Conservation (phyloP, 176 grass and related monocot species). For the Phoenix dactylifera region DNA sequence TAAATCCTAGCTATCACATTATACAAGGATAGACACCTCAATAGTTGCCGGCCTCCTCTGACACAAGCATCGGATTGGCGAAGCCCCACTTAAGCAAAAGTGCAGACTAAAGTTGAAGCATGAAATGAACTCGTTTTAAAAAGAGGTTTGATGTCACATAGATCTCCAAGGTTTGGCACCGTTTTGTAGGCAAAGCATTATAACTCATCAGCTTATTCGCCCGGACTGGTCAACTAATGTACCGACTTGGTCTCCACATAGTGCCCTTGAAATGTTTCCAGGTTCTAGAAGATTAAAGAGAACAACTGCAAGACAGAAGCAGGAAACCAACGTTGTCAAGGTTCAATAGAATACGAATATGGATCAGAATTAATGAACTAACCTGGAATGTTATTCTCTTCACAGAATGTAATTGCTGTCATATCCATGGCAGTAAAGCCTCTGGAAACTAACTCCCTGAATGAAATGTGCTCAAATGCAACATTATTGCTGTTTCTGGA, state of each 20-base stretch:
- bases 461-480: constrained; percentile 8
- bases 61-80: too few relatives aligned
- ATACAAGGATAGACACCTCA: too few relatives aligned
- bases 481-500: background rate
- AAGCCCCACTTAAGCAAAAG: too few relatives aligned
- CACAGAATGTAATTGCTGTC: constrained; percentile 5
- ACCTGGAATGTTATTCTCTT: constrained; percentile 8
- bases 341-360: background rate
- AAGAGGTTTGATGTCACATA: too few relatives aligned
- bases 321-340: too few relatives aligned
- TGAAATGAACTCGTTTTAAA: too few relatives aligned
- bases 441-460: constrained; percentile 13
- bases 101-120: too few relatives aligned
- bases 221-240: constrained; percentile 82
- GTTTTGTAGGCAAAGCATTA: too few relatives aligned
- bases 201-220: constrained; percentile 39
- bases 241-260: constrained; percentile 83
- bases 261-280: constrained; percentile 74
- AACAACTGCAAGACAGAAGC: constrained; percentile 53
- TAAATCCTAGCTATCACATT: too few relatives aligned
- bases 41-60: too few relatives aligned
- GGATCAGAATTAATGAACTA: background rate
- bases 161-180: too few relatives aligned
- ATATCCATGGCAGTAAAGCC: constrained; percentile 8
- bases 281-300: constrained; percentile 85